Conservation (phyloP, 495 filamentous ascomycete genomes). For the Copromyces sp. region DNA sequence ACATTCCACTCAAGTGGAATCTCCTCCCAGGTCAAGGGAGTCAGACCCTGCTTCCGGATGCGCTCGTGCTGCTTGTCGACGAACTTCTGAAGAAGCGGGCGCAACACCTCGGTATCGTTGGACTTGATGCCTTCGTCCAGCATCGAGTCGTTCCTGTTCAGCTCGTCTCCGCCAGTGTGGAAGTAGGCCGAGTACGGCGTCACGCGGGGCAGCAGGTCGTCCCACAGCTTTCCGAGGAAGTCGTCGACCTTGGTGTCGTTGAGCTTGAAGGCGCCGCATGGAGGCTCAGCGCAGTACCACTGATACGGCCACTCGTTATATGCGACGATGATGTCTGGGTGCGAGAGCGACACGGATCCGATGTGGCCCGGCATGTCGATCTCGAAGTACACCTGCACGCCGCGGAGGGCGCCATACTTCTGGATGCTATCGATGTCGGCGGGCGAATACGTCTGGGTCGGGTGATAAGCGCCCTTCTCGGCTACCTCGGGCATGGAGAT, state of each 20-base stretch:
- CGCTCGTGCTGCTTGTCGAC: constrained; percentile 53
- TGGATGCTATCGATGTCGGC: constrained; percentile 53
- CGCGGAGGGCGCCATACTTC: constrained; percentile 52
- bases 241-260: constrained; percentile 53
- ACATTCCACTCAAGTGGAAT: constrained; percentile 68
- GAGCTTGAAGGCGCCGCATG: constrained; percentile 64
- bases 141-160: constrained; percentile 61
- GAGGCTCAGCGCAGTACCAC: constrained; percentile 62
- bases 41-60: constrained; percentile 47
- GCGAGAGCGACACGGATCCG: constrained; percentile 46
- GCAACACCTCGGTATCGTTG: constrained; percentile 49
- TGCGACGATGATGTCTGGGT: constrained; percentile 66
- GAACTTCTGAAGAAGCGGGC: constrained; percentile 62
- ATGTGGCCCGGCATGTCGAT: constrained; percentile 80
- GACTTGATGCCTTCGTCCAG: constrained; percentile 60
- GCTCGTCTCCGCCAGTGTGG: constrained; percentile 77
- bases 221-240: constrained; percentile 59
- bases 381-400: constrained; percentile 65
- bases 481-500: constrained; percentile 60
- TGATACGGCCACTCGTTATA: constrained; percentile 59
- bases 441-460: constrained; percentile 52
- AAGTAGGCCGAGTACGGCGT: constrained; percentile 58
- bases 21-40: constrained; percentile 74
- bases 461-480: constrained; percentile 55
- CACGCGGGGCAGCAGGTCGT: constrained; percentile 63